Evolutionary conservation across 192 early-diverging fungal species (phyloP), one percentile per base, ranked within the genome.

Genomic region (Coemansia sp.): DNA sequence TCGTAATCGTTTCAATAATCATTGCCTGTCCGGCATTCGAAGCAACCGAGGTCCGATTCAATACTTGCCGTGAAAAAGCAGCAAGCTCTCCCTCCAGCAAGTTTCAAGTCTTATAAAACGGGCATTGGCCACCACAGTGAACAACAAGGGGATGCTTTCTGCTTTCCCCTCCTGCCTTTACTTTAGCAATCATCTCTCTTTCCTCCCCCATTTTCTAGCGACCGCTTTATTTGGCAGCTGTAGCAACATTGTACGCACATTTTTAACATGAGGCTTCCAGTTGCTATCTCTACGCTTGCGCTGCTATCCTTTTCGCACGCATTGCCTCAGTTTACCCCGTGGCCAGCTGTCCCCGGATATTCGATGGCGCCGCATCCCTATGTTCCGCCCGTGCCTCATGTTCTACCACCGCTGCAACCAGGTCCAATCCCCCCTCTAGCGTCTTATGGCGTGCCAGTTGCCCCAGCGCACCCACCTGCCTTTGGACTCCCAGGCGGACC

Each of bases 261-360:
- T 20, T 31, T 43, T 18, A 59, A 6, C 3, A 79, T 79, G 76
- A 79, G 73, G 67, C 59, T 79, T n/a, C 39, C 58, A 2, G 34
- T 73, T 58, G 76, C 71, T n/a, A 73, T 79, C 35, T 57, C 71
- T 20, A 55, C 71, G 31, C 64, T 79, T 26, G 67, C 76, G 7
- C 51, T 69, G 33, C 14, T 73, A 20, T 64, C 63, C 18, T n/a
- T 67, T 14, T 61, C 63, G 7, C 16, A 48, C 38, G 71, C 63
- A 5, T 13, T 46, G 31, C 70, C 76, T 10, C 40, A 60, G 13
- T 40, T 46, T 24, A 37, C 57, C 28, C 76, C 76, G 0, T 73
- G 67, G 70, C 76, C 76, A 26, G 70, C 67, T 7, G 76, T 72
- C n/a, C 46, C 63, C 18, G 69, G 53, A 16, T 59, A 59, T 50